Base-by-base conservation (phyloP, 352 stramenopile genomes). In the Globisporangium recalcitrans region DNA sequence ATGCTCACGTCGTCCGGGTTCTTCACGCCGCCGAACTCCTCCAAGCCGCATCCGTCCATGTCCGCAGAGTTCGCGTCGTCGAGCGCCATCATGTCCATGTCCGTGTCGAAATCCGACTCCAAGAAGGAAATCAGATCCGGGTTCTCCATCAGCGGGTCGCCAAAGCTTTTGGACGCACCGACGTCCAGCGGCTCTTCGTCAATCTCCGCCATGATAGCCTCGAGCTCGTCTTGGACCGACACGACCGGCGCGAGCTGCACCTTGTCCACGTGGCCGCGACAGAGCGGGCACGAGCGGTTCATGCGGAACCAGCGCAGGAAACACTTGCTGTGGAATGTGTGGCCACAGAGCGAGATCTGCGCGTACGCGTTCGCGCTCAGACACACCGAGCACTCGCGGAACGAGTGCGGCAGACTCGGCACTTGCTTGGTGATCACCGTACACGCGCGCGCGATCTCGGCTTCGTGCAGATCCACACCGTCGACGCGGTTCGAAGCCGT, bases 271-370 rank as follows among this genome's bases (percentile, higher is more conserved):
- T 51, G 48, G 0, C 74, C 78, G 22, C 85, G 82, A 62, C 85
- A 93, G 10, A 93, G 52, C 42, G 85, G 85, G 64, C 85, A 93
- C 57, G 77, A 87, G 0, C 79, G 77, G 59, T 92, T 92, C 10
- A 70, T 60, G 7, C 85, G 77, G 68, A 90, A 91, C 85, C 85
- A 93, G 13, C 85, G 69, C 22, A 92, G 60, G 60, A 93, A 93
- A 65, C 85, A 93, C 58, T 80, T 77, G 19, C 70, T 71, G 65
- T 93, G 85, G 73, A 93, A 92, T 47, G 81, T 87, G 67, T 93
- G 85, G 52, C 80, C 85, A 54, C 85, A 93, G 24, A 58, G 31
- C 22, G 52, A 63, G 54, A 93, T 84, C 69, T 92, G 80, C 56
- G 83, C 79, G 57, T 87, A 78, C 21, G 85, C 85, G 61, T 91